Base-by-base conservation (phyloP, 176 grass and related monocot species). In the Eleusine coracana region DNA sequence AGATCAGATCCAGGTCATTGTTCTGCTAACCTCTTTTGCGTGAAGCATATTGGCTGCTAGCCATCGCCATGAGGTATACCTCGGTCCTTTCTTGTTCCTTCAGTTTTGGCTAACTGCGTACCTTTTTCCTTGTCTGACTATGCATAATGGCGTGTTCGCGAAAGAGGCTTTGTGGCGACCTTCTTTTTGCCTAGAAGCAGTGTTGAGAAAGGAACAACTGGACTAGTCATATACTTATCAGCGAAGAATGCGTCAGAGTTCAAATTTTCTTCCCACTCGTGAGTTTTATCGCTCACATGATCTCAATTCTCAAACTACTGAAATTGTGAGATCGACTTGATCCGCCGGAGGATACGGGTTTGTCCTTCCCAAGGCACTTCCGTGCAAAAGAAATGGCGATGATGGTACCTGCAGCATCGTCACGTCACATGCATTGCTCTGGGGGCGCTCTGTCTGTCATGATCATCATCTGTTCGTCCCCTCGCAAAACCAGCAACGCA, bases 391-490 rank as follows among this genome's bases (percentile, higher is more conserved):
- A 68, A 21, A 69, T 31, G 40, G 21, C 2, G 20, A 0, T 27
- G 41, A 41, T 21, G 9, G 68, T 28, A 61, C 7, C n/a, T 45
- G 12, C 52, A 51, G 42, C 73, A 77, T 63, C 65, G 58, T 1
- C 14, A 7, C 20, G 13, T 83, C 74, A 88, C 80, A 34, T 82
- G 80, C 79, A 44, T 64, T 49, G 20, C 34, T 40, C 34, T 28
- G 31, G 20, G 2, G 15, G 12, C 14, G 2, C 34, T 48, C 62
- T 37, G 66, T 10, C 1, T n/a, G 18, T 49, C 68, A n/a, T 29
- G 77, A 59, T 59, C 20, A 23, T 59, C n/a, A 61, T 20, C n/a
- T 1, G 31, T 1, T 66, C 56, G 80, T 5, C 17, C 15, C 50
- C 62, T 74, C 67, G 27, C 59, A 59, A 39, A 73, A 79, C 45